Evolutionary conservation across 495 filamentous ascomycete genomes (phyloP).

Genomic region (Penicillium simplicissimum): DNA sequence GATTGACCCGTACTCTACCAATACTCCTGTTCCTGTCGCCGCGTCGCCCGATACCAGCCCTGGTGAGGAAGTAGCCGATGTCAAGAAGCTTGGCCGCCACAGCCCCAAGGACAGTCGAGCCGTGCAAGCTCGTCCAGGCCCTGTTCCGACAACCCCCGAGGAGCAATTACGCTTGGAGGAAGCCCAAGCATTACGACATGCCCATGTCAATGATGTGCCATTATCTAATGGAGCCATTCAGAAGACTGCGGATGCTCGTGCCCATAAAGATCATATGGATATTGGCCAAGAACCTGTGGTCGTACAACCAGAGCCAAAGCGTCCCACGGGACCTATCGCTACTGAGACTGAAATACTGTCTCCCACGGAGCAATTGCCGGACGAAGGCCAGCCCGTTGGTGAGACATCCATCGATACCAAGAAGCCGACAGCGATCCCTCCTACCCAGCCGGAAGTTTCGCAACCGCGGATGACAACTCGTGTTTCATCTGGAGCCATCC

Average conservation of each 20-base stretch:
- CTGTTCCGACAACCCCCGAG: constrained; percentile 48
- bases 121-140: constrained; percentile 20
- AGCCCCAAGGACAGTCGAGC: constrained; percentile 29
- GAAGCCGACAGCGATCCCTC: constrained; percentile 20
- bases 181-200: constrained; percentile 43
- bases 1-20: constrained; percentile 43
- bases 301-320: constrained; percentile 14
- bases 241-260: constrained; percentile 21
- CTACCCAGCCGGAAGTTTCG: constrained; percentile 29
- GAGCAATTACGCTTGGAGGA: constrained; percentile 53
- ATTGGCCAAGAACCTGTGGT: constrained; percentile 19
- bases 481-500: constrained; percentile 65
- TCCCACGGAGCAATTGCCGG: constrained; percentile 18
- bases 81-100: constrained; percentile 23
- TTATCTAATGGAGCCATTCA: constrained; percentile 30
- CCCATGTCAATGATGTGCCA: constrained; percentile 22
- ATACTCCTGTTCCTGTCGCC: constrained; percentile 40
- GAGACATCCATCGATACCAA: constrained; percentile 18
- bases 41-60: constrained; percentile 47
- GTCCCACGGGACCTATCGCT: constrained; percentile 9
- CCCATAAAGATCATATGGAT: constrained; percentile 30
- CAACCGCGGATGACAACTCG: constrained; percentile 60
- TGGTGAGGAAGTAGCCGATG: constrained; percentile 37
- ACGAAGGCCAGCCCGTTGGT: constrained; percentile 10
- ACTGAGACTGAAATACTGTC: constrained; percentile 18